phyloP scores from a whole-genome alignment of 2,329 filamentous ascomycete genomes.

The Fusarium ramigenum region DNA sequence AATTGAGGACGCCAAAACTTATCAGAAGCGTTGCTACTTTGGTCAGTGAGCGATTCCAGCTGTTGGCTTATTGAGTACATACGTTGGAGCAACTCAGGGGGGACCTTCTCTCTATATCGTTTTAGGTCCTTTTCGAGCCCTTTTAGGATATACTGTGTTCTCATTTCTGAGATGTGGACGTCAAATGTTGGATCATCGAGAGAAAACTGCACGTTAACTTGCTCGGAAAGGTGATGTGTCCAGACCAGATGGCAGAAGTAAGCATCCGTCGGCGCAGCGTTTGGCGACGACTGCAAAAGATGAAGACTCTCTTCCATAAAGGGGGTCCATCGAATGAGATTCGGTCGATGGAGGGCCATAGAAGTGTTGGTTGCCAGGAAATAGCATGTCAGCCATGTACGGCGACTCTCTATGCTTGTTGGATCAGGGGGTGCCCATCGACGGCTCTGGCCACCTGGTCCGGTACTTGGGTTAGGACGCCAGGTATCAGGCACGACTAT shows the following conservation, averaged over 20 bases:
- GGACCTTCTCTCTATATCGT: slow-evolving; percentile 65
- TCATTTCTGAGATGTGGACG: slow-evolving; percentile 67
- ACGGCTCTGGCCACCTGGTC: slow-evolving; percentile 35
- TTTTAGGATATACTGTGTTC: slow-evolving; percentile 71
- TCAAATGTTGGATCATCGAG: slow-evolving; percentile 69
- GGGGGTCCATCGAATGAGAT: slow-evolving; percentile 66
- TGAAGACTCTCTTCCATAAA: slow-evolving; percentile 70
- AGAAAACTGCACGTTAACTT: slow-evolving; percentile 72
- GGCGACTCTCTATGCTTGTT: slow-evolving; percentile 62
- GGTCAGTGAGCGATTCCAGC: slow-evolving; percentile 17
- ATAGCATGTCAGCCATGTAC: slow-evolving; percentile 69
- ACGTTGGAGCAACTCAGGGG: slow-evolving; percentile 64
- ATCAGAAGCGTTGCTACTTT: slow-evolving; percentile 67
- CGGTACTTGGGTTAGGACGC: slow-evolving; percentile 35
- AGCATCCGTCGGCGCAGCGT: slow-evolving; percentile 65
- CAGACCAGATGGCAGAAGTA: slow-evolving; percentile 68
- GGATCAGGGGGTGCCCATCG: slow-evolving; percentile 60
- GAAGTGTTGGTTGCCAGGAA: slow-evolving; percentile 67
- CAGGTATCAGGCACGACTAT: slow-evolving; percentile 43
- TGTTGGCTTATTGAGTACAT: slow-evolving; percentile 44
- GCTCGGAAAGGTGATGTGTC: slow-evolving; percentile 72
- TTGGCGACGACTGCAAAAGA: slow-evolving; percentile 61
- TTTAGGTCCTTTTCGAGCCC: slow-evolving; percentile 72
- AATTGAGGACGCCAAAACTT: slow-evolving; percentile 70
- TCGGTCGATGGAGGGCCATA: slow-evolving; percentile 69